phyloP scores from a whole-genome alignment of 495 filamentous ascomycete genomes.

The Hypomontagnella monticulosa region DNA sequence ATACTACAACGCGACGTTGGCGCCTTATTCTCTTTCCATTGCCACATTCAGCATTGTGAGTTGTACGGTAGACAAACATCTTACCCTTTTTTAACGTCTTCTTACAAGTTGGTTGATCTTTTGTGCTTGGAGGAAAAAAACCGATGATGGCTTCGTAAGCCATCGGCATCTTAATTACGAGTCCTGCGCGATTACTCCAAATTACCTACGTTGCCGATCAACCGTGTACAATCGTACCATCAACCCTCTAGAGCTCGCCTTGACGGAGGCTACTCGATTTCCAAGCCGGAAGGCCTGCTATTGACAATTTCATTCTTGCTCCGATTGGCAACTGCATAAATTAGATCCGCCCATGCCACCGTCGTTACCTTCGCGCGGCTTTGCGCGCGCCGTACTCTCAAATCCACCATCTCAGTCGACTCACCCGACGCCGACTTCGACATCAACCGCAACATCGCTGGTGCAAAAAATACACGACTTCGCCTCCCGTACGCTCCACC shows the following conservation, averaged over 20 bases:
- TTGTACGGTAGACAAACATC: conserved; percentile 28
- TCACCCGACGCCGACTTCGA: neutral
- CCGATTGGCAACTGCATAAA: neutral
- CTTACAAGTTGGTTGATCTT: neutral
- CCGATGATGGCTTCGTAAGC: conserved; percentile 10
- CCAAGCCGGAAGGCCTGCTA: too few species aligned
- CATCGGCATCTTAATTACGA: neutral
- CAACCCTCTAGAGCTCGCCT: conserved; percentile 1
- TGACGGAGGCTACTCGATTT: neutral
- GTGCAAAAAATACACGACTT: conserved; percentile 22
- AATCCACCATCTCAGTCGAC: conserved; percentile 1
- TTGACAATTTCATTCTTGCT: neutral
- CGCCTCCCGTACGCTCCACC: conserved; percentile 31
- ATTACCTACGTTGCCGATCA: neutral
- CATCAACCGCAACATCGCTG: conserved; percentile 4
- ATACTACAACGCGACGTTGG: conserved; percentile 33
- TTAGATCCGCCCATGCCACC: conserved; percentile 26
- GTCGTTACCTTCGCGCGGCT: conserved; percentile 7
- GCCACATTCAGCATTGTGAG: conserved; percentile 15
- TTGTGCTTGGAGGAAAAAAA: neutral
- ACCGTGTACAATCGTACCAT: conserved; percentile 10
- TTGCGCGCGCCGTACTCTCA: conserved; percentile 31
- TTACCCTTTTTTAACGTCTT: neutral
- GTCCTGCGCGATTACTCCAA: conserved; percentile 16
- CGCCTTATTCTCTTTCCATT: conserved; percentile 28